Conservation (phyloP, 2,329 filamentous ascomycete species). For the Rachicladosporium sp. region DNA sequence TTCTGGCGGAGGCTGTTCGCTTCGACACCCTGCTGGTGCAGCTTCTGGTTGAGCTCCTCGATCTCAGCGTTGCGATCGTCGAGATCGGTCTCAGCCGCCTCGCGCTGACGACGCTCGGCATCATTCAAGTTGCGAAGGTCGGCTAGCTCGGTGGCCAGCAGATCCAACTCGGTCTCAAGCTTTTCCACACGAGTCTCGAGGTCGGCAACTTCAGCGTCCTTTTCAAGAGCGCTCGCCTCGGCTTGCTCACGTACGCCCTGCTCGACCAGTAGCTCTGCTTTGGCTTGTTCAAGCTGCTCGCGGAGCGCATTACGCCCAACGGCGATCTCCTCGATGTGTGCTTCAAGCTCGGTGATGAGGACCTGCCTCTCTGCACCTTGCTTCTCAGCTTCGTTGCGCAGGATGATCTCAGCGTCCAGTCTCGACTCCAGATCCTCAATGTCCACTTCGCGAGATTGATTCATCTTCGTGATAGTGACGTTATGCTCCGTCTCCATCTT, state of each 20-base stretch:
- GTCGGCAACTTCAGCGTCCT: conserved; percentile 24
- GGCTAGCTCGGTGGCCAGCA: conserved; percentile 22
- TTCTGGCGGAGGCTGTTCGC: conserved; percentile 38
- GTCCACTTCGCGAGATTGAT: conserved; percentile 25
- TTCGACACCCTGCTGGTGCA: conserved; percentile 30
- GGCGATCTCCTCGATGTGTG: conserved; percentile 25
- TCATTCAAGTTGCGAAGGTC: conserved; percentile 26
- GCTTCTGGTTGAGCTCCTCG: conserved; percentile 27
- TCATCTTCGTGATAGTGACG: conserved; percentile 25
- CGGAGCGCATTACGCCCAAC: conserved; percentile 23
- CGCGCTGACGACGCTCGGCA: conserved; percentile 31
- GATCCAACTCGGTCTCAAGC: conserved; percentile 20
- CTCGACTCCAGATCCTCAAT: conserved; percentile 26
- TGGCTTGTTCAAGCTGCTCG: conserved; percentile 22
- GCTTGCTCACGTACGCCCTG: conserved; percentile 19
- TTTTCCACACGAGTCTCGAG: conserved; percentile 25
- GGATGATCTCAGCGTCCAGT: conserved; percentile 25
- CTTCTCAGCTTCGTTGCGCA: conserved; percentile 27
- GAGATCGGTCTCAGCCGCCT: conserved; percentile 31
- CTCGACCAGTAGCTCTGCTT: conserved; percentile 24
- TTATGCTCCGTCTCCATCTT: conserved; percentile 29
- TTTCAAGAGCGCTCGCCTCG: conserved; percentile 28
- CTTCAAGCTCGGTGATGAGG: conserved; percentile 28
- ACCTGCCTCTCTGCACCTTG: conserved; percentile 27
- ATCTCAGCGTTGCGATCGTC: conserved; percentile 31